phyloP scores from a whole-genome alignment of 345 rosid genomes.

The Noccaea caerulescens region DNA sequence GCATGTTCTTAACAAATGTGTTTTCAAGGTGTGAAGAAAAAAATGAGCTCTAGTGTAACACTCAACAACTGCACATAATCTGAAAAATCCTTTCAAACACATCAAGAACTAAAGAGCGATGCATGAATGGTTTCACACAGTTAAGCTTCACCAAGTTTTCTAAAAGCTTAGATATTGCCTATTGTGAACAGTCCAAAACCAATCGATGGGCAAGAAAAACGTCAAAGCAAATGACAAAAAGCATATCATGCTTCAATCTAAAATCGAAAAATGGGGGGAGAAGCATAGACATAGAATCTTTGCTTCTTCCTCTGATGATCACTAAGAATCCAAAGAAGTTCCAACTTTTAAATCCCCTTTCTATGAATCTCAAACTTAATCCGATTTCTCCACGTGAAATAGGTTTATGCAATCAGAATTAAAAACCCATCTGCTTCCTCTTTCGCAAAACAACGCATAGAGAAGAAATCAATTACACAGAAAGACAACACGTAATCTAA shows the following conservation, averaged over 20 bases:
- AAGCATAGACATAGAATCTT: not conserved
- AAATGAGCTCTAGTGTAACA: not conserved
- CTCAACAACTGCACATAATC: not conserved
- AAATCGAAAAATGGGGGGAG: not conserved
- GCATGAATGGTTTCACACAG: too few species aligned
- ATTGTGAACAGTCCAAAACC: too few species aligned
- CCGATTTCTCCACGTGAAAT: too few species aligned
- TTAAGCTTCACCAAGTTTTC: too few species aligned
- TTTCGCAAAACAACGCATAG: too few species aligned
- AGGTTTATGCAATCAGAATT: too few species aligned
- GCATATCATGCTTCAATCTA: not conserved
- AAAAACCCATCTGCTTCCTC: too few species aligned
- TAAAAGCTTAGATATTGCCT: too few species aligned
- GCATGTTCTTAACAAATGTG: not conserved
- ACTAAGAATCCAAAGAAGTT: not conserved
- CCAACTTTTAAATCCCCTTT: not conserved
- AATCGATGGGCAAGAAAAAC: not conserved
- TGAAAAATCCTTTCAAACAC: not conserved
- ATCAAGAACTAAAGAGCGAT: too few species aligned
- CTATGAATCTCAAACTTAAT: slow-evolving; percentile 7
- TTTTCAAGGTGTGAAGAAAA: not conserved
- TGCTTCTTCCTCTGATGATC: too few species aligned
- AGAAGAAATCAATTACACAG: too few species aligned
- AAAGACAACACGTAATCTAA: too few species aligned
- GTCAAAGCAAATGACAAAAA: slow-evolving; percentile 7